These are phyloP conservation scores for Zymoseptoria brevis DNA, from an alignment of 2,329 filamentous ascomycete species.

Conservation along the genomic window DNA sequence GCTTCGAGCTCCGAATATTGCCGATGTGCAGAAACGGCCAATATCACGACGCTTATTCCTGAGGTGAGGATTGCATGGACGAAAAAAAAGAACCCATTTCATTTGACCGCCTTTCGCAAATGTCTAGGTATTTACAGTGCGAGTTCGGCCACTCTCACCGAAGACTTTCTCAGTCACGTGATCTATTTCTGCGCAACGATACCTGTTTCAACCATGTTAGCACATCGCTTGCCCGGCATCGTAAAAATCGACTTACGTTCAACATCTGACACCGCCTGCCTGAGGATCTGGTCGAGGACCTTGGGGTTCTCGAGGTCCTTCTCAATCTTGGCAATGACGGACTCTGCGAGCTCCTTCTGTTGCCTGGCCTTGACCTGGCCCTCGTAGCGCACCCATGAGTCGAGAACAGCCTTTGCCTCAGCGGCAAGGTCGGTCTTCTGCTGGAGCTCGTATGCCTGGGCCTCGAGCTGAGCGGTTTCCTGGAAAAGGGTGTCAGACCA, in stretches of 20 bases:
- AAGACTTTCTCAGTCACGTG: conserved; percentile 4
- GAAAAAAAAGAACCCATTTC: conserved; percentile 15
- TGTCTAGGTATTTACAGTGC: conserved; percentile 21
- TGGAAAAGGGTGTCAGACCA: conserved; percentile 32
- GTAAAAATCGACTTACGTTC: conserved; percentile 62
- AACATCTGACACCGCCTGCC: conserved; percentile 91
- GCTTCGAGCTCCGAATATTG: not conserved
- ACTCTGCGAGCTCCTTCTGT: conserved; percentile 89
- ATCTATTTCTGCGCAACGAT: conserved; percentile 21
- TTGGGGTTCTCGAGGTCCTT: conserved; percentile 99
- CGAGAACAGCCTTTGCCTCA: conserved; percentile 91
- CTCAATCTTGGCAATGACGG: conserved; percentile 91
- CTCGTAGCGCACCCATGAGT: conserved; percentile 99
- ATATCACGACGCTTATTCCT: not conserved
- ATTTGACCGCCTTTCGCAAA: conserved; percentile 14
- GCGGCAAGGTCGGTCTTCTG: conserved; percentile 85
- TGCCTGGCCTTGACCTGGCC: conserved; percentile 97
- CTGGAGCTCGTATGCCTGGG: conserved; percentile 93
- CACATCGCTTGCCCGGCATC: not conserved
- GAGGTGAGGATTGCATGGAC: not conserved
- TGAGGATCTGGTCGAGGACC: conserved; percentile 91
- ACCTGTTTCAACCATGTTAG: conserved; percentile 5
- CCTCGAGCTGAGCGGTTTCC: conserved; percentile 96
- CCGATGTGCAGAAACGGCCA: not conserved
- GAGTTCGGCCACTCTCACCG: conserved; percentile 1